phyloP scores from a whole-genome alignment of 805 yeast genomes.

The Candida ortonii region DNA sequence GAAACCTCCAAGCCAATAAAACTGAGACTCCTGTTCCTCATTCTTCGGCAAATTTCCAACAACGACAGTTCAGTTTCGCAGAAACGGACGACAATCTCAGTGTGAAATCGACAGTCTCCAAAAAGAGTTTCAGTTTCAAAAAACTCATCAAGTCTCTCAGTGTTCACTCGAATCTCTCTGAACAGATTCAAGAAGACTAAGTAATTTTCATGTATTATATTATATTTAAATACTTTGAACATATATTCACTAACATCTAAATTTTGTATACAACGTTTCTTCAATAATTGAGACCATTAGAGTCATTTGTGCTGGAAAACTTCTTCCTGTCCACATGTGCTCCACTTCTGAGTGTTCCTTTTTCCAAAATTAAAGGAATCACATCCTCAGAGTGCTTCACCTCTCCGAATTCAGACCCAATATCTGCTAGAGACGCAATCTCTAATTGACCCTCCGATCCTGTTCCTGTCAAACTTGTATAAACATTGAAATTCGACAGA shows the following conservation, averaged over 20 bases:
- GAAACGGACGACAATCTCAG: conserved; percentile 4
- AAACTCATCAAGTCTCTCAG: conserved; percentile 18
- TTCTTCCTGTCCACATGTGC: conserved; percentile 20
- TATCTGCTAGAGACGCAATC: conserved; percentile 64
- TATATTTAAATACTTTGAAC: conserved; percentile 3
- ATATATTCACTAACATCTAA: conserved; percentile 4
- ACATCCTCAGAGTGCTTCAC: conserved; percentile 47
- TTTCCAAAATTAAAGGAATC: conserved; percentile 53
- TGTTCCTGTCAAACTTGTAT: conserved; percentile 51
- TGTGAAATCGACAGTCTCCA: conserved; percentile 8
- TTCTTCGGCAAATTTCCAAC: conserved; percentile 1
- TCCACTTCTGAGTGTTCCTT: conserved; percentile 52
- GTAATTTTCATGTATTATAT: conserved; percentile 2
- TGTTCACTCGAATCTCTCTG: conserved; percentile 14
- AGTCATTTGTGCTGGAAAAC: conserved; percentile 44
- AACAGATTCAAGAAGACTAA: conserved; percentile 5
- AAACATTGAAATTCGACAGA: conserved; percentile 65
- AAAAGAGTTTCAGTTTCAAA: conserved; percentile 15
- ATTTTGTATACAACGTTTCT: background rate
- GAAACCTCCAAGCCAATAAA: conserved; percentile 7
- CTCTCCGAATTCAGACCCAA: conserved; percentile 68
- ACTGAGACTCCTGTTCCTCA: too few relatives aligned
- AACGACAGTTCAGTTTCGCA: conserved; percentile 1
- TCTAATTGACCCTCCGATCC: conserved; percentile 73
- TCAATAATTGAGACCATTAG: conserved; percentile 22